These are phyloP conservation scores for Magnaporthiopsis rhizophila DNA, from an alignment of 2,329 filamentous ascomycete genomes.

Conservation along the genomic window DNA sequence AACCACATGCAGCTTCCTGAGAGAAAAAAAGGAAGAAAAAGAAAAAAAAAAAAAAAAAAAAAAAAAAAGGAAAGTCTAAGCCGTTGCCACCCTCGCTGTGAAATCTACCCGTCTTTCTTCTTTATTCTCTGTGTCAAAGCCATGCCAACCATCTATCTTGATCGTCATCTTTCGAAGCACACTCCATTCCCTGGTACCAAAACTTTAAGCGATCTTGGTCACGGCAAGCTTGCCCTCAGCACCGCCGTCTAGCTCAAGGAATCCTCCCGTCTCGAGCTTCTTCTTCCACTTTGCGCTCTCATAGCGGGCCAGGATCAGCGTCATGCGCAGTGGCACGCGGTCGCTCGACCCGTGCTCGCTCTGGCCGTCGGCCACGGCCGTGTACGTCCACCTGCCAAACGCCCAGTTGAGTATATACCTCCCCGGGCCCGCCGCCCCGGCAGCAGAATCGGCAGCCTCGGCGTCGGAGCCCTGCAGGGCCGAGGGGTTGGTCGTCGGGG, in stretches of 20 bases:
- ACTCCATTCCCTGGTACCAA: background rate
- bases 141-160: background rate
- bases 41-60: background rate
- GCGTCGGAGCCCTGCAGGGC: slow-evolving; percentile 42
- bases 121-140: background rate
- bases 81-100: too few species aligned
- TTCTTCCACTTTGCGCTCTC: slow-evolving; percentile 74
- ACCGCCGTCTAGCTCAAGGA: slow-evolving; percentile 40
- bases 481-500: slow-evolving; percentile 16
- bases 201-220: slow-evolving; percentile 34
- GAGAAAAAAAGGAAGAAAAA: background rate
- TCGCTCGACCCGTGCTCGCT: slow-evolving; percentile 48
- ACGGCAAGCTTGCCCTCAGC: slow-evolving; percentile 43
- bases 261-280: slow-evolving; percentile 52
- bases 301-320: slow-evolving; percentile 64
- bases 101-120: background rate
- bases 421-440: slow-evolving; percentile 17
- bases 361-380: slow-evolving; percentile 36
- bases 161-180: background rate
- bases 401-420: slow-evolving; percentile 96
- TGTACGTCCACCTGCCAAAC: slow-evolving; percentile 92
- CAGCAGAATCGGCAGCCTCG: slow-evolving; percentile 25
- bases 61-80: background rate
- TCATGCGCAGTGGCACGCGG: slow-evolving; percentile 57
- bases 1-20: background rate